Conservation (phyloP, 2,329 filamentous ascomycete genomes). For the Xylaria sp. region DNA sequence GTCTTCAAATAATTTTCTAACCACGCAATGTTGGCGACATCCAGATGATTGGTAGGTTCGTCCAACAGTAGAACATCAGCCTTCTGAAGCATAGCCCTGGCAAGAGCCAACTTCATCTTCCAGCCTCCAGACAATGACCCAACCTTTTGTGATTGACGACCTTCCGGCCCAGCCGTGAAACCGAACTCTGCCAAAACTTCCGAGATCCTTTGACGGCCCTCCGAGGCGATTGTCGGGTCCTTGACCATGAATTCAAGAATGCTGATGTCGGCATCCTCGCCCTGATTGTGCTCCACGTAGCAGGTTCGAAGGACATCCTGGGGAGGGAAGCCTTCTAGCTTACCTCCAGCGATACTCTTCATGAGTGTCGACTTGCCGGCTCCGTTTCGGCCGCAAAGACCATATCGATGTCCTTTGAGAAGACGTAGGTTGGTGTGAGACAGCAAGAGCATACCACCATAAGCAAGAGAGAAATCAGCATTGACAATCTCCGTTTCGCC, state of each 20-base stretch:
- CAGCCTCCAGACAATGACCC: slow-evolving; percentile 96
- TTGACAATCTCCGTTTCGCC: slow-evolving; percentile 97
- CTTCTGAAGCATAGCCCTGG: slow-evolving; percentile 93
- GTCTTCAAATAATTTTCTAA: slow-evolving; percentile 92
- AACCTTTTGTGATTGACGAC: slow-evolving; percentile 87
- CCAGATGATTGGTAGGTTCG: slow-evolving; percentile 98
- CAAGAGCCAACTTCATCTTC: slow-evolving; percentile 99
- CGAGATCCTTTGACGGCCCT: slow-evolving; percentile 83
- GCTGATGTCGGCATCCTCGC: slow-evolving; percentile 94
- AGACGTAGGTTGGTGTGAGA: slow-evolving; percentile 95
- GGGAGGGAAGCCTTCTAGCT: slow-evolving; percentile 94
- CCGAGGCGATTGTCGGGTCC: slow-evolving; percentile 84
- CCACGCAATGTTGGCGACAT: slow-evolving; percentile 96
- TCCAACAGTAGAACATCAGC: slow-evolving; percentile 97
- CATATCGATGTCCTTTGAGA: slow-evolving; percentile 96
- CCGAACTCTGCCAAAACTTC: slow-evolving; percentile 90
- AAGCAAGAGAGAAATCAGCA: slow-evolving; percentile 95
- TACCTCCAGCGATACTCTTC: slow-evolving; percentile 94
- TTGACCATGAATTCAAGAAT: slow-evolving; percentile 93
- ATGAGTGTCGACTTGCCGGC: slow-evolving; percentile 99
- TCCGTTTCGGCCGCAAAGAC: slow-evolving; percentile 95
- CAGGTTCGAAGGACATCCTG: slow-evolving; percentile 94
- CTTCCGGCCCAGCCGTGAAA: slow-evolving; percentile 89
- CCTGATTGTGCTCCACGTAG: slow-evolving; percentile 99
- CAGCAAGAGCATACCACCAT: slow-evolving; percentile 95